Percentiles rank a stretch among this genome's conserved stretches.
Evolutionary conservation across 768 basidiomycete species (phyloP).

Genomic region (Royoungia palumana): DNA sequence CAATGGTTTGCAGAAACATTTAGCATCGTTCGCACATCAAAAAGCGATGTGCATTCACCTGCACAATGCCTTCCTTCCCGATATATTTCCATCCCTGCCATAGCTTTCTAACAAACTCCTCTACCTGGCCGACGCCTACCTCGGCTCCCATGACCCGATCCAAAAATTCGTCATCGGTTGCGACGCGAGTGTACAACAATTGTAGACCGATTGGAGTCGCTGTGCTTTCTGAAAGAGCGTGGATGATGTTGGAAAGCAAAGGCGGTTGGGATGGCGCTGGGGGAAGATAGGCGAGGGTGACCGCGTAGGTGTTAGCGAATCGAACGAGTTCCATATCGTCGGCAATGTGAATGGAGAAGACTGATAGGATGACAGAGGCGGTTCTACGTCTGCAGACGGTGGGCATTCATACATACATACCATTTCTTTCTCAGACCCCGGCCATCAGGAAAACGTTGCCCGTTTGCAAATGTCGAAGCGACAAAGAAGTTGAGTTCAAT

Average conservation of each 20-base stretch:
- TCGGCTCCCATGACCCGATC: slow-evolving; percentile 82
- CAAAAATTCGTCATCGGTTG: slow-evolving; percentile 74
- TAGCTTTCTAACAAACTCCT: slow-evolving; percentile 80
- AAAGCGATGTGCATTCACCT: slow-evolving; percentile 36
- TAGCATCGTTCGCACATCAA: slow-evolving; percentile 1
- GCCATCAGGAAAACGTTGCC: too few species aligned
- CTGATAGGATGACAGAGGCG: too few species aligned
- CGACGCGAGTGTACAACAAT: slow-evolving; percentile 82
- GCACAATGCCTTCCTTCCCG: slow-evolving; percentile 57
- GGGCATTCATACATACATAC: too few species aligned
- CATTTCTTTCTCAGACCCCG: too few species aligned
- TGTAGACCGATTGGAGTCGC: slow-evolving; percentile 72
- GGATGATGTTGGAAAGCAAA: slow-evolving; percentile 69
- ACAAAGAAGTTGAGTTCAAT: too few species aligned
- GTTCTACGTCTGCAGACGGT: too few species aligned
- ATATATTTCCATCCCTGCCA: slow-evolving; percentile 85
- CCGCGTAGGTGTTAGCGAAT: slow-evolving; percentile 82
- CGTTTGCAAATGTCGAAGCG: too few species aligned
- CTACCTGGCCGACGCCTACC: slow-evolving; percentile 73
- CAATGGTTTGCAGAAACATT: slow-evolving; percentile 48
- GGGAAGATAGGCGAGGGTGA: slow-evolving; percentile 87
- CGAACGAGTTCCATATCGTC: too few species aligned
- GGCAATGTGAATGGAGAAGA: too few species aligned
- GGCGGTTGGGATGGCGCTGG: slow-evolving; percentile 43
- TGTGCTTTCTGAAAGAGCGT: slow-evolving; percentile 74